Percentiles rank a stretch among this genome's conserved stretches.
These are phyloP conservation scores for Pezicula carpinea DNA, from an alignment of 2,329 filamentous ascomycete genomes.

Conservation along the genomic window DNA sequence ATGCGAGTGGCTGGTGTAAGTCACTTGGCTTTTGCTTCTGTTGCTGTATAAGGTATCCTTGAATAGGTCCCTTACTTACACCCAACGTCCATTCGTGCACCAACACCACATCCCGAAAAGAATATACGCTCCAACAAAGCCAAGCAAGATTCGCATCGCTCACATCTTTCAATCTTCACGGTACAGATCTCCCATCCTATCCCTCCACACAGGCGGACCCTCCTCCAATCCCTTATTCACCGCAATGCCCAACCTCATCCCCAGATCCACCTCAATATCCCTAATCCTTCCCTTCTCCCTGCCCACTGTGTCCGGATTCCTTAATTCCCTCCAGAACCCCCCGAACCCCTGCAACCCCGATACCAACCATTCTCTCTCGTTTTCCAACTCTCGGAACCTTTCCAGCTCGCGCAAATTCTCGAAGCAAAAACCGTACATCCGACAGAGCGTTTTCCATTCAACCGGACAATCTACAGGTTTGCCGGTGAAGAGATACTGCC, in stretches of 20 bases:
- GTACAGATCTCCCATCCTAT: neutral
- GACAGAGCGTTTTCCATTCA: conserved; percentile 29
- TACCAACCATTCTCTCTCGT: neutral
- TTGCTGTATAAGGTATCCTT: too few species aligned
- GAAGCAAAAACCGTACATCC: conserved; percentile 31
- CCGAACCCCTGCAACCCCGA: neutral
- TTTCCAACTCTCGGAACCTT: neutral
- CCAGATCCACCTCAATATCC: neutral
- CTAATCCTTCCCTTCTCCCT: neutral
- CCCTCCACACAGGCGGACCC: neutral
- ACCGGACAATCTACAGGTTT: conserved; percentile 41
- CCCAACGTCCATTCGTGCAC: too few species aligned
- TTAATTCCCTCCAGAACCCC: neutral
- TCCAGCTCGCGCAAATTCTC: conserved; percentile 3
- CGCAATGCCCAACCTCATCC: neutral
- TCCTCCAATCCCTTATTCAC: neutral
- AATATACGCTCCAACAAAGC: too few species aligned
- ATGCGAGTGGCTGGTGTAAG: too few species aligned
- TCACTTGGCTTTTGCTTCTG: too few species aligned
- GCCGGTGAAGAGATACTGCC: conserved; percentile 28
- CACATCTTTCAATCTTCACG: too few species aligned
- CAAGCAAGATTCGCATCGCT: neutral
- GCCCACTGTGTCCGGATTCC: neutral
- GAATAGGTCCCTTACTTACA: too few species aligned
- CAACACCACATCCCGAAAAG: too few species aligned